Conservation (phyloP, 2,329 filamentous ascomycete species). For the Ophidiomyces ophidiicola region DNA sequence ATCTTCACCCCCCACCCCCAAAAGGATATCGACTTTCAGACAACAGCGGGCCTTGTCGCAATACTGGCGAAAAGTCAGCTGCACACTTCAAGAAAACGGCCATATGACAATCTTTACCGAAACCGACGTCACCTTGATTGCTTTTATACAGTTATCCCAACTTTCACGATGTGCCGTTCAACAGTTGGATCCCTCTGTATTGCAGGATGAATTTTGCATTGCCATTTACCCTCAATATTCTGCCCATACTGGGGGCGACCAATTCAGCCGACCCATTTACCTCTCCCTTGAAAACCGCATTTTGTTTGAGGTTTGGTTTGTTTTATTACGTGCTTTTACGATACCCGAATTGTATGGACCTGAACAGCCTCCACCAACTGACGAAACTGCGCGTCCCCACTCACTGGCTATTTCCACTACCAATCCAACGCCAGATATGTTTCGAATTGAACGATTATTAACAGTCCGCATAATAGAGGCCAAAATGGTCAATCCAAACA, state of each 20-base stretch:
- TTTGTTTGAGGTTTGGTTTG: constrained; percentile 96
- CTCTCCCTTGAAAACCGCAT: constrained; percentile 74
- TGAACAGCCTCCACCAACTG: constrained; percentile 30
- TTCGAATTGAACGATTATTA: constrained; percentile 52
- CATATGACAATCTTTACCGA: constrained; percentile 85
- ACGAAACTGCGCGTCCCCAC: constrained; percentile 34
- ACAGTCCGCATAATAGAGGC: constrained; percentile 51
- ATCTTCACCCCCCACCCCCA: constrained; percentile 23
- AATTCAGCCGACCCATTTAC: constrained; percentile 76
- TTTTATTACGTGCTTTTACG: constrained; percentile 78
- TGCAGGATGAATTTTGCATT: constrained; percentile 88
- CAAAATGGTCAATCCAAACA: constrained; percentile 36
- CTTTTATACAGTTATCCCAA: constrained; percentile 75
- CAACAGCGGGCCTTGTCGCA: constrained; percentile 46
- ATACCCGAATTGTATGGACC: constrained; percentile 79
- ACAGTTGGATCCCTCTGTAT: constrained; percentile 73
- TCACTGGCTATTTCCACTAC: constrained; percentile 20
- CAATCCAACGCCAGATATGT: constrained; percentile 45
- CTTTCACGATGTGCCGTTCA: constrained; percentile 84
- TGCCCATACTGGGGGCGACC: constrained; percentile 57
- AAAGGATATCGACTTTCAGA: constrained; percentile 42
- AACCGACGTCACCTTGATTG: constrained; percentile 65
- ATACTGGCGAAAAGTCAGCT: constrained; percentile 82
- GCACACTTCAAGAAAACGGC: constrained; percentile 87
- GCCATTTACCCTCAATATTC: constrained; percentile 92